Conservation (phyloP, 2,329 filamentous ascomycete species). For the Pseudocercospora cruenta region DNA sequence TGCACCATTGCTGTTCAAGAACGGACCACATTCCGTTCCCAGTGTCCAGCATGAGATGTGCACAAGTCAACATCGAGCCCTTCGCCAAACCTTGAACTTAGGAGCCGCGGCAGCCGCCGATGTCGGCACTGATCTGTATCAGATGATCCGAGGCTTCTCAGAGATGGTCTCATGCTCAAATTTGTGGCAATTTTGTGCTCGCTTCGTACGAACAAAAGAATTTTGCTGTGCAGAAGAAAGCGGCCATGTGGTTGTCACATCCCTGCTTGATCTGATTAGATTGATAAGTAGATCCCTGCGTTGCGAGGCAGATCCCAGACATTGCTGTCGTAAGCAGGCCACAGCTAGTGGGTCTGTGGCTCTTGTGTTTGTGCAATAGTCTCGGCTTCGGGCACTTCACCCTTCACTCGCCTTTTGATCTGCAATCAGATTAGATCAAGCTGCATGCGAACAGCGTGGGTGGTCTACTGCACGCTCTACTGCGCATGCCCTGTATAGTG, state of each 20-base stretch:
- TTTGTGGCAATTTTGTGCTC: too few species aligned
- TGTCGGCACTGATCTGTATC: too few species aligned
- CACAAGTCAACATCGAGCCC: too few species aligned
- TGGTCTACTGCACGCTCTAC: not conserved
- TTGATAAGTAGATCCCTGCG: not conserved
- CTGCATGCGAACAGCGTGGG: not conserved
- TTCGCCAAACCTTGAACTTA: too few species aligned
- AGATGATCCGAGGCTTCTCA: too few species aligned
- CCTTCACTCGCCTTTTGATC: not conserved
- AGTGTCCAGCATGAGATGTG: too few species aligned
- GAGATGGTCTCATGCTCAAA: too few species aligned
- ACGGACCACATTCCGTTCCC: too few species aligned
- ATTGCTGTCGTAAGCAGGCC: not conserved
- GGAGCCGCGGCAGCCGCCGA: too few species aligned
- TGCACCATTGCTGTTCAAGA: too few species aligned
- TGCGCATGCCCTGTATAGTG: not conserved
- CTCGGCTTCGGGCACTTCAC: not conserved
- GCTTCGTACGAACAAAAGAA: too few species aligned
- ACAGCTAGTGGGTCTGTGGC: not conserved
- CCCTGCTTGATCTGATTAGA: conserved; percentile 3
- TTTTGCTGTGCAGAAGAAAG: too few species aligned
- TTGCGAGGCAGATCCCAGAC: not conserved
- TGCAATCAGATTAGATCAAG: conserved; percentile 4
- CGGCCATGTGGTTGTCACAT: not conserved
- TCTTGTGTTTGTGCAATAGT: not conserved